These are phyloP conservation scores for Verbascum thapsus DNA, from an alignment of 257 asterid genomes.

Conservation along the genomic window DNA sequence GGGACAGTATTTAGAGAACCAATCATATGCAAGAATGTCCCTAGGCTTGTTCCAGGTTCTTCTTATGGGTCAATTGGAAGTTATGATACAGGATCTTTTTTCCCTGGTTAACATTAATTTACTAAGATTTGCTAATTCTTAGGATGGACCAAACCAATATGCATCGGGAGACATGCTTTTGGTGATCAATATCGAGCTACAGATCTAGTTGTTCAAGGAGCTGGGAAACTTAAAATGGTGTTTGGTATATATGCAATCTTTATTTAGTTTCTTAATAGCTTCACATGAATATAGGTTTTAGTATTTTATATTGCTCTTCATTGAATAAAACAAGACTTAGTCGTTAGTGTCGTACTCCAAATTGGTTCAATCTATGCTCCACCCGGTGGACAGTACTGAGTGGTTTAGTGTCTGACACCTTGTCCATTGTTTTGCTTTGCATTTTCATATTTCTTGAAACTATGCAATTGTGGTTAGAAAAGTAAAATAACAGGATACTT, in stretches of 20 bases:
- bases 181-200: slow-evolving; percentile 76
- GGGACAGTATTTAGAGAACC: slow-evolving; percentile 79
- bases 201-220: slow-evolving; percentile 54
- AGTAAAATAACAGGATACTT: no score
- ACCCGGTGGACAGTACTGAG: no score
- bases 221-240: slow-evolving; percentile 63
- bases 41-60: slow-evolving; percentile 67
- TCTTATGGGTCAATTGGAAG: slow-evolving; percentile 23
- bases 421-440: no score
- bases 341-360: background rate
- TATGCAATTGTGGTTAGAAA: no score
- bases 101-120: background rate
- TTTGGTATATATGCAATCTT: slow-evolving; percentile 42
- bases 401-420: no score
- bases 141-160: slow-evolving; percentile 79
- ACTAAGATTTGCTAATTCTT: slow-evolving; percentile 5
- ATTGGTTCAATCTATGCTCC: no score
- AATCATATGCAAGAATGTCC: slow-evolving; percentile 64
- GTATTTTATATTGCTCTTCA: slow-evolving; percentile 15
- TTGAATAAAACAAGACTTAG: background rate
- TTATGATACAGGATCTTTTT: slow-evolving; percentile 2
- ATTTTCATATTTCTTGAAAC: no score
- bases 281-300: background rate
- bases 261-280: slow-evolving; percentile 11
- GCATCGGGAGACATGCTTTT: slow-evolving; percentile 74